These are phyloP conservation scores for Pichia phayaonensis DNA, from an alignment of 805 yeast genomes.

Conservation along the genomic window DNA sequence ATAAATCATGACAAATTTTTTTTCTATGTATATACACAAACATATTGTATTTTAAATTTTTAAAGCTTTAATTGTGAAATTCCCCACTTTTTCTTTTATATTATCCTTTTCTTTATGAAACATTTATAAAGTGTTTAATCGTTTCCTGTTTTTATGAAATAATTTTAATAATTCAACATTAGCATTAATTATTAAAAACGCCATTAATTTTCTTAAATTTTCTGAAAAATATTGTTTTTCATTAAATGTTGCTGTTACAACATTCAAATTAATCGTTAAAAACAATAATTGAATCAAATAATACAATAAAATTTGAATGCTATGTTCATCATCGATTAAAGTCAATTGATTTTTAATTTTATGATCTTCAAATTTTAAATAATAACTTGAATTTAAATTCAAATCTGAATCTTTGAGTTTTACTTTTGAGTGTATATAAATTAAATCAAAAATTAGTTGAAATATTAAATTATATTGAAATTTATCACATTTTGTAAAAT, in stretches of 20 bases:
- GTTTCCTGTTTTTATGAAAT: constrained; percentile 4
- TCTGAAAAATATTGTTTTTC: neutral
- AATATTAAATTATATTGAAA: constrained; percentile 4
- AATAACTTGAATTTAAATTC: constrained; percentile 1
- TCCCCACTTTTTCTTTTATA: neutral
- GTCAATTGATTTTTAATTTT: constrained; percentile 7
- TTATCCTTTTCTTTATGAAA: too few species aligned
- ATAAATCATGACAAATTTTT: neutral
- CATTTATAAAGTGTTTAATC: neutral
- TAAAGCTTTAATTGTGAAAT: neutral
- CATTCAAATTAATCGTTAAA: neutral
- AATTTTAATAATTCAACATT: constrained; percentile 13
- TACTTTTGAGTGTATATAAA: constrained; percentile 2
- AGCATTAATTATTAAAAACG: constrained; percentile 17
- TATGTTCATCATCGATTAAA: neutral
- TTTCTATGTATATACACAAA: neutral
- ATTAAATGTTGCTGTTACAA: neutral
- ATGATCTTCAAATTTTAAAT: constrained; percentile 4
- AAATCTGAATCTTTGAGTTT: neutral
- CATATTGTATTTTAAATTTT: neutral
- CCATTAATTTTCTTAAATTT: constrained; percentile 10
- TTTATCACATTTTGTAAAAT: constrained; percentile 4
- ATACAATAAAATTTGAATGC: constrained; percentile 5
- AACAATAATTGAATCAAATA: constrained; percentile 11
- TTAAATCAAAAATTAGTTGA: constrained; percentile 9